phyloP scores from a whole-genome alignment of 1,284 basidiomycete genomes.

The Austroboletus novae-zelandiae region DNA sequence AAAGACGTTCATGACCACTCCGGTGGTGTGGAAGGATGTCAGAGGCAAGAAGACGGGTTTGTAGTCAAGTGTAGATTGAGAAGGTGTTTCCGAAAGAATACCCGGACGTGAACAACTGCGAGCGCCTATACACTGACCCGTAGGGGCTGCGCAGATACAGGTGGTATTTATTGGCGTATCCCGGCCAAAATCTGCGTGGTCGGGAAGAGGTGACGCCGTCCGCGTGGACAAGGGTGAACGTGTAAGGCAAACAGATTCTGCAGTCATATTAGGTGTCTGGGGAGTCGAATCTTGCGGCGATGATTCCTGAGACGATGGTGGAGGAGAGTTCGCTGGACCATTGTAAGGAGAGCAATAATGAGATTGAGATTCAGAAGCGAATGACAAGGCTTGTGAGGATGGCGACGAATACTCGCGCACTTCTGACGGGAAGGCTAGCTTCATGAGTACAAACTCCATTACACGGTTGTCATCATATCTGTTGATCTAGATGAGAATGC shows the following conservation, averaged over 20 bases:
- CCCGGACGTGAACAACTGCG: conserved; percentile 11
- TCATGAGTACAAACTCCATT: conserved; percentile 59
- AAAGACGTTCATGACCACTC: conserved; percentile 74
- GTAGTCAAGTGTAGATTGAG: conserved; percentile 31
- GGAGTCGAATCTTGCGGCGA: conserved; percentile 29
- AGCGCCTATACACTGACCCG: conserved; percentile 4
- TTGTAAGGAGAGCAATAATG: conserved; percentile 19
- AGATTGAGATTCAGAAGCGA: conserved; percentile 15
- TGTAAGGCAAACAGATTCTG: conserved; percentile 11
- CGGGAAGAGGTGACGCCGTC: conserved; percentile 23
- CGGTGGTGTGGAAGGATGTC: conserved; percentile 58
- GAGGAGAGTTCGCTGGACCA: conserved; percentile 28
- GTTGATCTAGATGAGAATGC: conserved; percentile 5
- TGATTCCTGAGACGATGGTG: conserved; percentile 26
- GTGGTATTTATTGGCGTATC: conserved; percentile 9
- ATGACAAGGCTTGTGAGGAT: conserved; percentile 14
- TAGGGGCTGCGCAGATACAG: conserved; percentile 4
- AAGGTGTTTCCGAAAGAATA: conserved; percentile 21
- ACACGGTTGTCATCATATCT: conserved; percentile 46
- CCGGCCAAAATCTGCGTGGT: conserved; percentile 16
- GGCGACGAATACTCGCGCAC: conserved; percentile 24
- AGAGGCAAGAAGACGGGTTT: conserved; percentile 48
- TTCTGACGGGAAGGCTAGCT: conserved; percentile 47
- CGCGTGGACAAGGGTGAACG: conserved; percentile 25
- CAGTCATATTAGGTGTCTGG: conserved; percentile 3